Conservation (phyloP, 1,284 basidiomycete species). For the Gomphus bonarii region DNA sequence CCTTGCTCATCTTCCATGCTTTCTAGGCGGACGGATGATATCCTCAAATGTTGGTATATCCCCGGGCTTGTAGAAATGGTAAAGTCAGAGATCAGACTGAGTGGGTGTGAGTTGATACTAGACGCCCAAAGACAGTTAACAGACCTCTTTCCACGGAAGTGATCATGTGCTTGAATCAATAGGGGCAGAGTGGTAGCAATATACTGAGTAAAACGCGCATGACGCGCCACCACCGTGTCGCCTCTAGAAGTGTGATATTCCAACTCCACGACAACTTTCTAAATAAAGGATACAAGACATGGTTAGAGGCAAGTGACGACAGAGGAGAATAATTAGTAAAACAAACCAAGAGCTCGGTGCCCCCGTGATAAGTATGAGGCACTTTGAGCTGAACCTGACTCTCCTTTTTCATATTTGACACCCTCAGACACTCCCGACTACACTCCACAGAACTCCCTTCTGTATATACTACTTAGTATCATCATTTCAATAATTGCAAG, state of each 20-base stretch:
- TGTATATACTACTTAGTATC: background rate
- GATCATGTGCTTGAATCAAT: conserved; percentile 78
- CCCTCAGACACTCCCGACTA: conserved; percentile 32
- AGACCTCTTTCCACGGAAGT: conserved; percentile 64
- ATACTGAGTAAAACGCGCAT: conserved; percentile 37
- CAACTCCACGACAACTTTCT: conserved; percentile 55
- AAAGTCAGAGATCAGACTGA: conserved; percentile 70
- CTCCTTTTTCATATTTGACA: conserved; percentile 37
- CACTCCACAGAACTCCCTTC: conserved; percentile 22
- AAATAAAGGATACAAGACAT: background rate
- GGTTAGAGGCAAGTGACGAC: conserved; percentile 1
- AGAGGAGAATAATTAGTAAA: background rate
- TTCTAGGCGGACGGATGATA: conserved; percentile 46
- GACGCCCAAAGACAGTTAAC: conserved; percentile 15
- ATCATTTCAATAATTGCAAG: background rate
- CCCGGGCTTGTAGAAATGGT: conserved; percentile 54
- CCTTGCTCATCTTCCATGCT: conserved; percentile 31
- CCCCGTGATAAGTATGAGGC: conserved; percentile 53
- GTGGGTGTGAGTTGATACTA: background rate
- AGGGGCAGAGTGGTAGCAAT: conserved; percentile 64
- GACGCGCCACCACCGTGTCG: conserved; percentile 43
- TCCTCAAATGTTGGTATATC: conserved; percentile 59
- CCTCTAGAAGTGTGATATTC: conserved; percentile 46
- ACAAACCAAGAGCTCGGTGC: conserved; percentile 44
- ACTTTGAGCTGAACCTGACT: conserved; percentile 38